Base-by-base conservation (phyloP, 163 green algal genomes). In the Scenedesmus sp. region DNA sequence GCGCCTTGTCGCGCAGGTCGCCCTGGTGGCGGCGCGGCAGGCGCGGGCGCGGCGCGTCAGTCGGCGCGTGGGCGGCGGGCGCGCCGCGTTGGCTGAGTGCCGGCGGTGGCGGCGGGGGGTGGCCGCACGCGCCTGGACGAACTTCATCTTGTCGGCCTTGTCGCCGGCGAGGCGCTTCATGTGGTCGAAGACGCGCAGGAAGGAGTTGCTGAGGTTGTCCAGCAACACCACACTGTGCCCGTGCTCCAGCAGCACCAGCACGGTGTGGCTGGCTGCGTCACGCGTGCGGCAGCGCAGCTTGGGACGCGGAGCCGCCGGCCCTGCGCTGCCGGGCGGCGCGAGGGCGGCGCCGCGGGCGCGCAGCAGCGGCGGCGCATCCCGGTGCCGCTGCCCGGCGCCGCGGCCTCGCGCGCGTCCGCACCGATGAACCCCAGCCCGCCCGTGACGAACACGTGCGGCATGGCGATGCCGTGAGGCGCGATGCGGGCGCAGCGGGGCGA, bases 181-280 rank as follows among this genome's bases (percentile, higher is more conserved):
- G 63, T 97, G 92, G n/a, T 94, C 81, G 20, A 94, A 92, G 0
- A 93, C 92, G 42, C 94, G 87, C 56, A 91, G 73, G 60, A 96
- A 97, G 10, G 91, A 95, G 87, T 99, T 99, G 84, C 93, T 91
- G 11, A 98, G 85, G 89, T 98, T 98, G 88, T 99, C 96, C 17
- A 99, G 91, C 11, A 98, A 86, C 17, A 90, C 91, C 18, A 98
- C 95, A 1, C 74, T 89, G 72, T 90, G 93, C 11, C 89, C 92
- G 65, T 93, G 67, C 29, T 97, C 89, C 69, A 99, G 81, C 63
- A 99, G 86, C 33, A 77, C 81, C 47, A 99, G 80, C 10, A 92
- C 88, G 5, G 96, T 99, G 86, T 99, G 96, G 69, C 86, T 96
- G 39, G 91, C 94, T 94, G 69, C 50, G 51, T 70, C 60, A 17